Evolutionary conservation across 768 basidiomycete genomes (phyloP).

Genomic region (Wakefieldia striispora): DNA sequence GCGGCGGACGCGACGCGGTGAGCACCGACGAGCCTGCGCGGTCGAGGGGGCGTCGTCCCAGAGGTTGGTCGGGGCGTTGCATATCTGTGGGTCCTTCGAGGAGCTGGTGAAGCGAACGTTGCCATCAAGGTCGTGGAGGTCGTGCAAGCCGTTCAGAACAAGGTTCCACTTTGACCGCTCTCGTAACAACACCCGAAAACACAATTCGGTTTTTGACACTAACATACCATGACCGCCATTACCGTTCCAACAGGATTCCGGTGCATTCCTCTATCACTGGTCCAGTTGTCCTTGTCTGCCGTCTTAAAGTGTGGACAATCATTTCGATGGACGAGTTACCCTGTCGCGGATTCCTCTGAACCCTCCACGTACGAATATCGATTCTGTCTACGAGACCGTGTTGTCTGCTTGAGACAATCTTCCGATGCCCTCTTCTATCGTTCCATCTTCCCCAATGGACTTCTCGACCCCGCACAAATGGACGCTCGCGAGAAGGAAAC

Average conservation of each 20-base stretch:
- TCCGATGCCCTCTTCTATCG: slow-evolving; percentile 65
- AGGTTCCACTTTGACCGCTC: background rate
- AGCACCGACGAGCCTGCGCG: slow-evolving; percentile 25
- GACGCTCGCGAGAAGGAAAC: slow-evolving; percentile 59
- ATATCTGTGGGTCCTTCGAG: slow-evolving; percentile 46
- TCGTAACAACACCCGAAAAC: slow-evolving; percentile 11
- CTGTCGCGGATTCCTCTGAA: slow-evolving; percentile 15
- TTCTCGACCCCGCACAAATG: slow-evolving; percentile 32
- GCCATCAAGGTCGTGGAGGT: slow-evolving; percentile 27
- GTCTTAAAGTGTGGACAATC: slow-evolving; percentile 84
- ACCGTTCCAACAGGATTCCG: slow-evolving; percentile 44
- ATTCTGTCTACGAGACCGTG: slow-evolving; percentile 75
- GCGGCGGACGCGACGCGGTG: slow-evolving; percentile 17
- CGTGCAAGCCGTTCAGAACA: background rate
- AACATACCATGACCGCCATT: slow-evolving; percentile 5
- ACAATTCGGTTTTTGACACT: background rate
- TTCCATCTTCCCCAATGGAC: slow-evolving; percentile 54
- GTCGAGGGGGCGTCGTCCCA: slow-evolving; percentile 25
- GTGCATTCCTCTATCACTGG: slow-evolving; percentile 56
- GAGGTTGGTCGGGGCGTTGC: slow-evolving; percentile 26
- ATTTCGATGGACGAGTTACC: slow-evolving; percentile 73
- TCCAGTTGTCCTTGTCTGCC: slow-evolving; percentile 73
- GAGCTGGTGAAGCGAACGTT: slow-evolving; percentile 61
- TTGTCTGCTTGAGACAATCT: slow-evolving; percentile 80
- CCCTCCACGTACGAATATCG: slow-evolving; percentile 64